phyloP scores from a whole-genome alignment of 108 stramenopile species.

The Fragilaria crotonensis region DNA sequence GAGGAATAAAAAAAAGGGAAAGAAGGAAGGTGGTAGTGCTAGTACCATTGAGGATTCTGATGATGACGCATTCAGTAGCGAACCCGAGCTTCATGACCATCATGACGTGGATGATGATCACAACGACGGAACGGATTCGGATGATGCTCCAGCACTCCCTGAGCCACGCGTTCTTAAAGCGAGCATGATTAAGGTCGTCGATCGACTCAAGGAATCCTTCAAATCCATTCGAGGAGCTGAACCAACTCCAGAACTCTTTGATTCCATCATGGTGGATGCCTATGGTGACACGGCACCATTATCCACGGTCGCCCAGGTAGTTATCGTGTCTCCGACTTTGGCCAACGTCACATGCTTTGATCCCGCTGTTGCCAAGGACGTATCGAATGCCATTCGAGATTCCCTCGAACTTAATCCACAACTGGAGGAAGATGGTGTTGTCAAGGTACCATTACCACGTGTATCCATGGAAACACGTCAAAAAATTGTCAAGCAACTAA shows the following conservation, averaged over 20 bases:
- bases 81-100: constrained; percentile 9
- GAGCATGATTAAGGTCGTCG: constrained; percentile 59
- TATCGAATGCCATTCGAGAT: constrained; percentile 63
- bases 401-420: constrained; percentile 74
- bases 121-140: constrained; percentile 29
- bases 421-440: constrained; percentile 62
- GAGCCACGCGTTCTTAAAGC: constrained; percentile 36
- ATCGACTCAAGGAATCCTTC: constrained; percentile 51
- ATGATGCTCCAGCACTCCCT: constrained; percentile 47
- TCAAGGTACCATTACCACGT: constrained; percentile 73
- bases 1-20: constrained; percentile 41
- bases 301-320: constrained; percentile 75
- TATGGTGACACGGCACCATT: constrained; percentile 65
- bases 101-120: constrained; percentile 34
- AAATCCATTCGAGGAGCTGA: constrained; percentile 74
- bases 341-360: constrained; percentile 80
- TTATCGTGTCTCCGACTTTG: constrained; percentile 68
- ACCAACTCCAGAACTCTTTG: constrained; percentile 79
- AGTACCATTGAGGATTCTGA: constrained; percentile 5
- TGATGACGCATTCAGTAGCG: neutral
- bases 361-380: constrained; percentile 64
- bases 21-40: constrained; percentile 14
- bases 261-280: constrained; percentile 61
- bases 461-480: constrained; percentile 62
- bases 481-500: constrained; percentile 61